Evolutionary conservation across 2,329 filamentous ascomycete genomes (phyloP), one percentile per base, ranked within the genome.

Genomic region (Diaporthe batatas): DNA sequence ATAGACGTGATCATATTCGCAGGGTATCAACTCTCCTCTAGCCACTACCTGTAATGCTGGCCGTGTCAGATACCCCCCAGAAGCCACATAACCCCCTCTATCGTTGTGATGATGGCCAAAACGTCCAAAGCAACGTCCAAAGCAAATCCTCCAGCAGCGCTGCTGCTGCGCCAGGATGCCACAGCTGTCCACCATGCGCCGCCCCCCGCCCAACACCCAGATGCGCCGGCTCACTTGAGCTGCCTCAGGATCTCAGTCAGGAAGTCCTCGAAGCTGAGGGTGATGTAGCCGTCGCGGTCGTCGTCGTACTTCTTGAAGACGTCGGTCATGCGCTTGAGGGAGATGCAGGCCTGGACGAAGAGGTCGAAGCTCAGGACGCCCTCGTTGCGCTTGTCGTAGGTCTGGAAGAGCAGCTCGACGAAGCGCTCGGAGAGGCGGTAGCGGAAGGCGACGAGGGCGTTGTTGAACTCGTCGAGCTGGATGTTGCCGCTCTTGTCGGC

Each of bases 251-350:
- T 91, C 83, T 91, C 92, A 49, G 91, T 91, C 79, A 95, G 84
- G 81, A 95, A 95, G 78, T 95, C 92, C 84, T 95, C 93, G 78
- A 95, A 95, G 80, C 92, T 94, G 70, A 95, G 83, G 5, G 92
- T 95, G 77, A 95, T 94, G 81, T 95, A 98, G 1, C 96, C 96
- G 83, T 98, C 96, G 54, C 96, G 90, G 82, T 99, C 96, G 79
- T 97, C 94, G 78, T 99, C 96, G 82, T 98, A 99, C 84, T 95
- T 96, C 88, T 99, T 99, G 82, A 99, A 99, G 36, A 98, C 95
- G 82, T 99, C 96, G 74, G 96, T 99, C 96, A 99, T 98, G 78
- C 96, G 90, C 89, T 98, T 98, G 79, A 99, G 87, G 78, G 91
- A 95, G 80, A 99, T 98, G 83, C 96, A 98, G 68, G 94, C 94